Percentiles rank a stretch among this genome's conserved stretches.
These are phyloP conservation scores for Leishmania arabica DNA, from an alignment of 208 protist genomes.

Conservation along the genomic window DNA sequence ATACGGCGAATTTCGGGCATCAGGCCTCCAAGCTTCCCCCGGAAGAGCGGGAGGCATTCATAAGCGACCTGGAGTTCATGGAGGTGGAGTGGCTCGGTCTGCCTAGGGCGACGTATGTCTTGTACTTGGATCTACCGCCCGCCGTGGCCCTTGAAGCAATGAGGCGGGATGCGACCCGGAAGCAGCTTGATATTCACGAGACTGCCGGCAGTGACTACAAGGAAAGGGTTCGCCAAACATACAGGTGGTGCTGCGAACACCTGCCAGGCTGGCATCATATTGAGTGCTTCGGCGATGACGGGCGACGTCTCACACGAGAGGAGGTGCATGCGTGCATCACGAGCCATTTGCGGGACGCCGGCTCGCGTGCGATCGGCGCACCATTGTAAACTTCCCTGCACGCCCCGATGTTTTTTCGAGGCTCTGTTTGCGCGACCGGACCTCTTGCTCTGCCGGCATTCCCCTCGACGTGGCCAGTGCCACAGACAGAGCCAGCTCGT, in stretches of 20 bases:
- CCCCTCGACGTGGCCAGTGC: not conserved
- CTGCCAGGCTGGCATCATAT: constrained; percentile 64
- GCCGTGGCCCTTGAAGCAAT: constrained; percentile 72
- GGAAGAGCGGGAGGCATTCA: constrained; percentile 62
- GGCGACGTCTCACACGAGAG: constrained; percentile 48
- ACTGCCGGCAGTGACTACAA: constrained; percentile 80
- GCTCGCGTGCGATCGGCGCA: not conserved
- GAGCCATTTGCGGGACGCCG: not conserved
- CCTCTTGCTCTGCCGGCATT: not conserved
- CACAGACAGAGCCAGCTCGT: not conserved
- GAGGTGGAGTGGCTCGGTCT: constrained; percentile 84
- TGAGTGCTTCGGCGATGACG: constrained; percentile 43
- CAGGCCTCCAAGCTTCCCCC: constrained; percentile 84
- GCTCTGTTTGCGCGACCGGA: not conserved
- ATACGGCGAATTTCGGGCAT: constrained; percentile 92
- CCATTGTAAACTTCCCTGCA: not conserved
- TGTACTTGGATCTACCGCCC: constrained; percentile 89
- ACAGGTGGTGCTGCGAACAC: constrained; percentile 82
- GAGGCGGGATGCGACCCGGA: constrained; percentile 64
- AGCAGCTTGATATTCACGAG: constrained; percentile 91
- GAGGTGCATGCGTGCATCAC: constrained; percentile 38
- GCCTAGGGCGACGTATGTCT: constrained; percentile 63
- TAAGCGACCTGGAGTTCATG: constrained; percentile 59
- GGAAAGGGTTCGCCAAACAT: constrained; percentile 70
- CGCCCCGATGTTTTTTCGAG: too few species aligned